Evolutionary conservation across 805 yeast species (phyloP).

Genomic region (Candida namnaoensis): DNA sequence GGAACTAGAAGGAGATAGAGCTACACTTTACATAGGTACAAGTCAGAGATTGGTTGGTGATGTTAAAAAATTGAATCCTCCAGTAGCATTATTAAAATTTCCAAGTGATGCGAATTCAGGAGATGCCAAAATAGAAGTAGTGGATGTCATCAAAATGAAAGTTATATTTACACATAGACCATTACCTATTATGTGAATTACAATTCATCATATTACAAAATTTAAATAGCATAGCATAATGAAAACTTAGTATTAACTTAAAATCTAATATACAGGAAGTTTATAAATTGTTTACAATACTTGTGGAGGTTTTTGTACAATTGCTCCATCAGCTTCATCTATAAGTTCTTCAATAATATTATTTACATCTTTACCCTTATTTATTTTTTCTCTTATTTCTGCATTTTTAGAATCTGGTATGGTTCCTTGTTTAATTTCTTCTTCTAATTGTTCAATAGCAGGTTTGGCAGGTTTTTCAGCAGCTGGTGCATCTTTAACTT

Average conservation of each 20-base stretch:
- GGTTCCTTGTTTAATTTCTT: constrained; percentile 3
- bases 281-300: no score
- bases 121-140: constrained; percentile 33
- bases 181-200: constrained; percentile 59
- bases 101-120: constrained; percentile 15
- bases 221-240: no score
- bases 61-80: constrained; percentile 49
- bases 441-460: constrained; percentile 12
- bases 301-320: no score
- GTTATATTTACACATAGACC: constrained; percentile 63
- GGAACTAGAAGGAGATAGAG: constrained; percentile 36
- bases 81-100: constrained; percentile 53
- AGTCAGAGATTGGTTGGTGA: constrained; percentile 64
- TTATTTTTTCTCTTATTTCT: constrained; percentile 3
- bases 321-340: not conserved
- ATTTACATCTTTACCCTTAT: constrained; percentile 6
- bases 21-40: constrained; percentile 54
- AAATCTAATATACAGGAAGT: no score
- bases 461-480: constrained; percentile 18
- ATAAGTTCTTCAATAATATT: constrained; percentile 12
- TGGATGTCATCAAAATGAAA: constrained; percentile 53
- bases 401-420: constrained; percentile 1
- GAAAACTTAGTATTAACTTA: no score
- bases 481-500: constrained; percentile 5
- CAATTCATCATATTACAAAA: no score